A percentile compares a stretch with the other conserved stretches of the same genome.
These are phyloP conservation scores for Calonectria pteridis DNA, from an alignment of 2,329 filamentous ascomycete species.

Conservation along the genomic window DNA sequence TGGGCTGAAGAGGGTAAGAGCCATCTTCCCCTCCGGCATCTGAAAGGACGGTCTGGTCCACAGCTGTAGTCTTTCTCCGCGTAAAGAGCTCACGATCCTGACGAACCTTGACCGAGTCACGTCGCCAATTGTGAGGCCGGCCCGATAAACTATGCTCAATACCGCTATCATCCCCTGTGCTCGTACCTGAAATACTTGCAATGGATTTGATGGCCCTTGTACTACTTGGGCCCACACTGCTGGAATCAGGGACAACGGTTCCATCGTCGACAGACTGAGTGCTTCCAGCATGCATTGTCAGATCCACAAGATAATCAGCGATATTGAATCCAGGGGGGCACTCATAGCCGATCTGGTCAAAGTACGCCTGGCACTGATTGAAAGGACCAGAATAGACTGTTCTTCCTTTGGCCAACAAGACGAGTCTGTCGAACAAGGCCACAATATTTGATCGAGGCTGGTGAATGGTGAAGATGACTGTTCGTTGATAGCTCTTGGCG, in stretches of 20 bases:
- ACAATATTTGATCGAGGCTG: conserved; percentile 99
- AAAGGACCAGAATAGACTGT: conserved; percentile 96
- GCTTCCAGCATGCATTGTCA: conserved; percentile 93
- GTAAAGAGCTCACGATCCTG: conserved; percentile 95
- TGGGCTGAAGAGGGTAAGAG: conserved; percentile 65
- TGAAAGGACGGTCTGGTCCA: conserved; percentile 73
- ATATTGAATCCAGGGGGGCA: conserved; percentile 99
- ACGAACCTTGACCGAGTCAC: conserved; percentile 83
- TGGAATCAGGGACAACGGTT: conserved; percentile 64
- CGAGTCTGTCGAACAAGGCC: conserved; percentile 93
- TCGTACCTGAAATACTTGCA: conserved; percentile 83
- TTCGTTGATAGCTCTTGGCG: conserved; percentile 96
- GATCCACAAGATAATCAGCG: conserved; percentile 95
- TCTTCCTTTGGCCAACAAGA: conserved; percentile 88
- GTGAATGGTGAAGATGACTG: conserved; percentile 98
- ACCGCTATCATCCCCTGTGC: conserved; percentile 76
- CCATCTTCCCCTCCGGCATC: conserved; percentile 66
- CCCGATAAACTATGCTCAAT: conserved; percentile 69
- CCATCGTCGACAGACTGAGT: conserved; percentile 69
- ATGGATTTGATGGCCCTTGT: conserved; percentile 91
- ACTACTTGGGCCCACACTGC: conserved; percentile 85
- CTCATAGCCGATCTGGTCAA: conserved; percentile 89
- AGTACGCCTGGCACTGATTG: conserved; percentile 88
- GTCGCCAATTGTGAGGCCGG: conserved; percentile 77
- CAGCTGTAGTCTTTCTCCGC: conserved; percentile 72